Base-by-base conservation (phyloP, 257 asterid species). In the Rehmannia glutinosa region DNA sequence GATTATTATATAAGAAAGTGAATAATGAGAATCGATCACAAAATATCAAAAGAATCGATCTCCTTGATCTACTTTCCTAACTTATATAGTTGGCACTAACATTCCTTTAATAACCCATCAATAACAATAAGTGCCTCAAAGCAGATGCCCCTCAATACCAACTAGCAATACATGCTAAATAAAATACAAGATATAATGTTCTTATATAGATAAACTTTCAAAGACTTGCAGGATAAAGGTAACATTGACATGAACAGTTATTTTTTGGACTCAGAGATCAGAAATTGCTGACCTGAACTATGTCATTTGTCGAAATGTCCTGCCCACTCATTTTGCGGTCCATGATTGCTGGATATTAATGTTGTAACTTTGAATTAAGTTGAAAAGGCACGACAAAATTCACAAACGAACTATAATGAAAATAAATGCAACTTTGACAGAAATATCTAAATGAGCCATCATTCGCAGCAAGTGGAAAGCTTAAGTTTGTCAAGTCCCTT, bases 261-360 rank as follows among this genome's bases (percentile, higher is more conserved):
- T 42, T 60, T 50, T n/a, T 11, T 65, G 13, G 43, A 77, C 58
- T 38, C 13, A 42, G 16, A 47, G 51, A 32, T 13, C 1, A 15
- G 46, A 72, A 68, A 61, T 50, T 23, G 79, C 97, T 73, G 50
- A 91, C 98, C 86, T 89, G 94, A 79, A 90, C 80, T 41, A 90
- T 80, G 73, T 90, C 95, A 70, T 84, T 84, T 6, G 73, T 69
- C 60, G 90, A 84, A 73, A 88, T 75, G 75, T 93, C 99, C 83
- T 81, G 72, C 69, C 98, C 97, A 51, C 74, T 70, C 88, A 88
- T 75, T 82, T 90, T 90, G 54, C 87, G 84, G 86, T 90, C 97
- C 92, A 85, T 79, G 76, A 93, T 84, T 73, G 76, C 99, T 93
- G 91, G 78, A 82, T 58, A 78, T 73, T 57, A 80, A 50, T 70